These are phyloP conservation scores for Coemansia sp. DNA, from an alignment of 192 early-diverging fungal species.

Conservation along the genomic window DNA sequence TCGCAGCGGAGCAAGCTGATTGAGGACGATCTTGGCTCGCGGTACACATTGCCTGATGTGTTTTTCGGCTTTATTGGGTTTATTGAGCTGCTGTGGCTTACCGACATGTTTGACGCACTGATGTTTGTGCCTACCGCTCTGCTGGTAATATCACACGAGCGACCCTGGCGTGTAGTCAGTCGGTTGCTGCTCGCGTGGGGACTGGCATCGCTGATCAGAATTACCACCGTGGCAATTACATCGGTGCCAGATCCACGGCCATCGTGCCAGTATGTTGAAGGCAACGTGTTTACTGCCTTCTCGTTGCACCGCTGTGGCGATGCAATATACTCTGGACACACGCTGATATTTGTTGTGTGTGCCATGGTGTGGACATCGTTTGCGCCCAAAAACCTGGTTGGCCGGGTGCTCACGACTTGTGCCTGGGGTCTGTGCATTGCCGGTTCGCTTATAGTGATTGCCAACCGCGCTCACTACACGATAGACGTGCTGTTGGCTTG, in stretches of 20 bases:
- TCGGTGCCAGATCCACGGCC: slow-evolving; percentile 63
- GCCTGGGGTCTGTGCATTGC: slow-evolving; percentile 56
- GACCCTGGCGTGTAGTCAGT: slow-evolving; percentile 57
- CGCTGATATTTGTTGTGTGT: slow-evolving; percentile 61
- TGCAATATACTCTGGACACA: slow-evolving; percentile 66
- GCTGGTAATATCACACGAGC: slow-evolving; percentile 54
- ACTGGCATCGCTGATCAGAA: slow-evolving; percentile 58
- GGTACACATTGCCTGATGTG: slow-evolving; percentile 52
- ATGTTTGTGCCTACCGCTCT: slow-evolving; percentile 57
- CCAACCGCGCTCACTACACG: slow-evolving; percentile 65
- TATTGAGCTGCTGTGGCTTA: slow-evolving; percentile 57
- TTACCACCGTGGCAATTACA: slow-evolving; percentile 65
- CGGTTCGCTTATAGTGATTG: slow-evolving; percentile 59
- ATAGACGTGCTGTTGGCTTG: slow-evolving; percentile 63
- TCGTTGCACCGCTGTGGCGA: slow-evolving; percentile 63
- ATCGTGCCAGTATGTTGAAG: slow-evolving; percentile 55
- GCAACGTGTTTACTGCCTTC: slow-evolving; percentile 61
- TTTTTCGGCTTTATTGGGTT: slow-evolving; percentile 60
- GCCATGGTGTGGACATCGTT: slow-evolving; percentile 62
- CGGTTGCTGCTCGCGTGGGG: slow-evolving; percentile 56
- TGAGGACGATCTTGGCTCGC: slow-evolving; percentile 35
- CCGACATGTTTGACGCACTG: slow-evolving; percentile 60
- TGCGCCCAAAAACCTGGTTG: slow-evolving; percentile 51
- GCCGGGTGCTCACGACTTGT: slow-evolving; percentile 37
- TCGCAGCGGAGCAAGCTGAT: slow-evolving; percentile 56